These are phyloP conservation scores for Cystobasidium onofrii DNA, from an alignment of 768 basidiomycete genomes.

Conservation along the genomic window DNA sequence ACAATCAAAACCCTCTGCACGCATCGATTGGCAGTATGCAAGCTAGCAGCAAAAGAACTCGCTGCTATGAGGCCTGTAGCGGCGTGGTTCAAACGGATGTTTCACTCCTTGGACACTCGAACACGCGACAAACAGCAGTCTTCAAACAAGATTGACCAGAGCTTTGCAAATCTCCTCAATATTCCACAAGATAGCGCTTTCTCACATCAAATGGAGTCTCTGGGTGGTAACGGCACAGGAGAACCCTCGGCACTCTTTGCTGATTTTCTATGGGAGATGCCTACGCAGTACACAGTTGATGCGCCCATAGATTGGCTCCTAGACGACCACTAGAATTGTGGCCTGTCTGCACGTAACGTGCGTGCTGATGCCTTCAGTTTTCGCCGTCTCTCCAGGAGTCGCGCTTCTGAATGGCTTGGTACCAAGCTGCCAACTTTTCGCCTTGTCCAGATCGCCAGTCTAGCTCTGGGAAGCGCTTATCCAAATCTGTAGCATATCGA, in stretches of 20 bases:
- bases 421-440: neutral
- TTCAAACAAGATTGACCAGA: neutral
- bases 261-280: neutral
- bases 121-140: neutral
- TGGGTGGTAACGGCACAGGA: neutral
- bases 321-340: neutral
- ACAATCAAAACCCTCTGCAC: neutral
- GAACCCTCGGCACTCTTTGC: neutral
- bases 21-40: neutral
- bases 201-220: neutral
- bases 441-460: neutral
- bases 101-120: neutral
- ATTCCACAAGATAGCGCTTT: neutral
- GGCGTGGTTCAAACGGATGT: conserved; percentile 7
- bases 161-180: neutral
- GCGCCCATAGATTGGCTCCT: neutral
- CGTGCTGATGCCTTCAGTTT: neutral
- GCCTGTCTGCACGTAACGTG: neutral
- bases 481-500: conserved; percentile 4
- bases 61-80: neutral
- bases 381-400: conserved; percentile 1
- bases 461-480: neutral
- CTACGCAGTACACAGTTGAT: neutral
- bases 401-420: neutral
- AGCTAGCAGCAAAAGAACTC: neutral